phyloP scores from a whole-genome alignment of 108 stramenopile genomes.

The Conticribra weissflogii region DNA sequence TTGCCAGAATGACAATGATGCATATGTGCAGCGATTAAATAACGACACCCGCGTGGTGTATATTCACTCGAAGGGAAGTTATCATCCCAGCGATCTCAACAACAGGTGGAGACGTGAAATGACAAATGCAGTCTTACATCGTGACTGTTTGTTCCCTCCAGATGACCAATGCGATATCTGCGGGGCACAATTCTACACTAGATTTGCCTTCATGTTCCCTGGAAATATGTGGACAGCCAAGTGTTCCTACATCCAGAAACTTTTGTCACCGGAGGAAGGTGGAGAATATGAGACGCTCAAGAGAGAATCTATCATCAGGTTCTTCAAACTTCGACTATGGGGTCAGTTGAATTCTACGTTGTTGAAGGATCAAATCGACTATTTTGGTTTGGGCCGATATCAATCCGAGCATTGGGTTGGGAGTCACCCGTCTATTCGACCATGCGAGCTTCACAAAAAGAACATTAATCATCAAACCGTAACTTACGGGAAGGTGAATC shows the following conservation, averaged over 20 bases:
- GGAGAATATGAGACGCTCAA: conserved; percentile 40
- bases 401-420: conserved; percentile 60
- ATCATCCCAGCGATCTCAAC: conserved; percentile 41
- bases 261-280: conserved; percentile 50
- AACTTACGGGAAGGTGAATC: too few species aligned
- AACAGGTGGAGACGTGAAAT: conserved; percentile 44
- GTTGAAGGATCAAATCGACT: conserved; percentile 45
- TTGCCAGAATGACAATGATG: conserved; percentile 28
- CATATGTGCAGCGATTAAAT: not conserved
- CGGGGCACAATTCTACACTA: conserved; percentile 48
- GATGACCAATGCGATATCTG: conserved; percentile 52
- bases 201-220: conserved; percentile 55
- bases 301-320: conserved; percentile 31
- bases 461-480: too few species aligned
- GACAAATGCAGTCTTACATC: conserved; percentile 45
- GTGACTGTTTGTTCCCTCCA: conserved; percentile 41
- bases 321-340: conserved; percentile 42
- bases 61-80: conserved; percentile 48
- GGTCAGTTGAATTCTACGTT: conserved; percentile 35
- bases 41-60: conserved; percentile 34
- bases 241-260: conserved; percentile 53
- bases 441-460: too few species aligned
- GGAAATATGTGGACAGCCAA: conserved; percentile 59
- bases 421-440: conserved; percentile 54
- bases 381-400: conserved; percentile 53